Base-by-base conservation (phyloP, 768 basidiomycete species). In the Rhodotorula kratochvilovae region DNA sequence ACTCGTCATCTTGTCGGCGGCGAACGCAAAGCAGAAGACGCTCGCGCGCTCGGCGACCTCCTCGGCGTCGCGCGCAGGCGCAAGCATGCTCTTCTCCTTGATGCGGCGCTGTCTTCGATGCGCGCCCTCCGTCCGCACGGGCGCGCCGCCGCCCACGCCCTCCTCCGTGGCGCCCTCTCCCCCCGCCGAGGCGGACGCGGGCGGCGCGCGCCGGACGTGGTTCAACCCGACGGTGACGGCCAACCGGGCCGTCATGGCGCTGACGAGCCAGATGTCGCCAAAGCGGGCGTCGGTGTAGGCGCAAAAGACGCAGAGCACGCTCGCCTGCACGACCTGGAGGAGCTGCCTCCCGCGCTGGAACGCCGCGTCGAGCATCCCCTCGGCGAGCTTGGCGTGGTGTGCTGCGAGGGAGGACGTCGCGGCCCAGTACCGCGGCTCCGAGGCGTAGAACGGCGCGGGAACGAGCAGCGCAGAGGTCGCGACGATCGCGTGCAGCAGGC, bases 201-300 rank as follows among this genome's bases (percentile, higher is more conserved):
- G 12, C 39, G 29, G 13, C 16, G 58, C 15, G 16, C 50, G 51
- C 33, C 55, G 42, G 7, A 59, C 42, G 36, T 58, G 65, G 36
- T 58, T 66, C 13, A 58, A n/a, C 12, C n/a, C 57, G 36, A n/a
- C 11, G 13, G 21, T 21, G 45, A 58, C n/a, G 7, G 64, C 64
- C 23, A 77, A 66, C 2, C 77, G 61, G 2, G 69, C 68, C 5
- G 72, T 57, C n/a, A 66, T 53, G 8, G 66, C 72, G 36, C 50
- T 64, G 31, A 66, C 53, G 23, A 72, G 54, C 77, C 77, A 77
- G 23, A 76, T 55, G 31, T 75, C 76, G 35, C 71, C 62, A 62
- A 73, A 77, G 4, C 75, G 48, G 16, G 23, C 69, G 33, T 46
- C 11, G 36, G 65, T 71, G 46, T 71, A 71, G 16, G 57, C 57